Base-by-base conservation (phyloP, 108 stramenopile genomes). In the Poteriospumella lacustris region DNA sequence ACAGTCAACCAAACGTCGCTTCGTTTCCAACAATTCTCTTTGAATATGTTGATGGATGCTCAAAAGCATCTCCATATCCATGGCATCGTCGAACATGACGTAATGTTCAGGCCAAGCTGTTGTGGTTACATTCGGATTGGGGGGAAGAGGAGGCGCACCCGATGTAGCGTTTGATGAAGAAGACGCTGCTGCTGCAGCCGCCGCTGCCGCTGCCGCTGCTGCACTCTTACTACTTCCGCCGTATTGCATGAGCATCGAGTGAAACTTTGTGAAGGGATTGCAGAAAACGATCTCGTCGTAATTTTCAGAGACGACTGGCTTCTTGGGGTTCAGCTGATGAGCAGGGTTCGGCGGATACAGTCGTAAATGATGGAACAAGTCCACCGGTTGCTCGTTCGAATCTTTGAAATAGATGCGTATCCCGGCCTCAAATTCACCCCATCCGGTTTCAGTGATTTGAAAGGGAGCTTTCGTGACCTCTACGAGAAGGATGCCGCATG, bases 361-460 rank as follows among this genome's bases (percentile, higher is more conserved):
- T 76, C 89, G 88, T 58, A 97, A 88, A 36, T 82, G 84, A 79
- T 97, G 96, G 44, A 87, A 85, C 3, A 94, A 31, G 79, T 92
- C 84, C 2, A 81, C 76, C 12, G 84, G 81, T 28, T 64, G 77
- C 68, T 97, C 95, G 24, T 80, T 80, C 31, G 90, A 85, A 78
- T 95, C 95, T 60, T 80, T 90, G 89, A 96, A 95, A 64, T 90
- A 81, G 59, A 98, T 90, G 15, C 91, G 84, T 39, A 98, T 93
- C 69, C 87, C 88, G 0, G 94, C 95, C 84, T 98, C 95, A 82
- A 98, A 98, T 82, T 98, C 97, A 28, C 97, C 97, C 97, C 97
- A 98, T 43, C 97, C 97, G 73, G 83, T 90, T 79, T 98, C 95
- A 0, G 94, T 96, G n/a, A 85, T 80, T 39, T 85, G 80, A 78